These are phyloP conservation scores for Aspergillus leporis DNA, from an alignment of 495 filamentous ascomycete genomes.

Conservation along the genomic window DNA sequence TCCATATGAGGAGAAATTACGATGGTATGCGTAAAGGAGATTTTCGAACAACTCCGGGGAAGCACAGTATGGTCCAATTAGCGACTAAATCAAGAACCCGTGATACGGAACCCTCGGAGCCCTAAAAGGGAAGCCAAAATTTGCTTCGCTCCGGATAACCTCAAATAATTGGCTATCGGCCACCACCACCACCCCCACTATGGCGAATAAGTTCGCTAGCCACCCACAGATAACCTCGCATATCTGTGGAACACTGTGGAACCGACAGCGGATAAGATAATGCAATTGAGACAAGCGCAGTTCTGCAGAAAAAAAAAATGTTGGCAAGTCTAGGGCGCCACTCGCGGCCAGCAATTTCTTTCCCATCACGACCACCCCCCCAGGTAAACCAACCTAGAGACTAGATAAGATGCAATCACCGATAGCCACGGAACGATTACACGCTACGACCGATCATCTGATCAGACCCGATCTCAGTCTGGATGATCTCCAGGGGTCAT, in stretches of 20 bases:
- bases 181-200: not conserved
- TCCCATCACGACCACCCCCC: not conserved
- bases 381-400: not conserved
- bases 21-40: too few relatives aligned
- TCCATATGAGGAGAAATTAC: too few relatives aligned
- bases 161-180: not conserved
- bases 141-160: not conserved
- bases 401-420: conserved; percentile 6
- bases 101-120: not conserved
- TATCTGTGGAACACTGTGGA: not conserved
- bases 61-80: too few relatives aligned
- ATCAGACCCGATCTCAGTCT: not conserved
- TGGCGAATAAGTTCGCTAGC: not conserved
- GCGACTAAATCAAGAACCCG: too few relatives aligned
- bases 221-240: not conserved
- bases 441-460: conserved; percentile 10
- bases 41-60: too few relatives aligned
- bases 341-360: not conserved
- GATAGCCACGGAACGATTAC: not conserved
- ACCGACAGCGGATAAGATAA: not conserved
- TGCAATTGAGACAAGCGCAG: not conserved
- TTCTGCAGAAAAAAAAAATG: not conserved
- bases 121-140: not conserved
- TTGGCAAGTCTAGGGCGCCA: not conserved
- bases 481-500: conserved; percentile 2